Conservation (phyloP, 805 yeast genomes). For the Candida pseudoglaebosa region DNA sequence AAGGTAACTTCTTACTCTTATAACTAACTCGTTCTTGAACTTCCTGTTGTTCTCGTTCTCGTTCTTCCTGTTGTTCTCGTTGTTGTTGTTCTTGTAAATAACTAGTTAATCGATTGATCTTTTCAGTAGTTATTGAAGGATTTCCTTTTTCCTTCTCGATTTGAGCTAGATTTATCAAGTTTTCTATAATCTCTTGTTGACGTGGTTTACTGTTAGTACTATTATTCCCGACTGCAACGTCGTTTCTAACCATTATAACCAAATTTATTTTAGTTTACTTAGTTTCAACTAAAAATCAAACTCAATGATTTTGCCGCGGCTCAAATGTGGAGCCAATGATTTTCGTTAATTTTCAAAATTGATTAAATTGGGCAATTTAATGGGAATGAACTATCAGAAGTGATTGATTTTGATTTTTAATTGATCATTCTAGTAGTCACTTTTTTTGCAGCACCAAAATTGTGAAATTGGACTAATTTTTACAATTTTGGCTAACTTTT, state of each 20-base stretch:
- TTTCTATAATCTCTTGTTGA: conserved; percentile 24
- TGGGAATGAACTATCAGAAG: too few species aligned
- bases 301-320: neutral
- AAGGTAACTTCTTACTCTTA: conserved; percentile 9
- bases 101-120: conserved; percentile 26
- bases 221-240: neutral
- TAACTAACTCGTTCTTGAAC: neutral
- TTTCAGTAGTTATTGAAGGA: conserved; percentile 33
- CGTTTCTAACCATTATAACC: neutral
- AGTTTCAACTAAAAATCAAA: too few species aligned
- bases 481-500: too few species aligned
- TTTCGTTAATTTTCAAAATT: neutral
- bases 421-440: too few species aligned
- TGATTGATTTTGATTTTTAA: too few species aligned
- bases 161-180: conserved; percentile 28
- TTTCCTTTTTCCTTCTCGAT: conserved; percentile 38
- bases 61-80: too few species aligned
- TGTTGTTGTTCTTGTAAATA: conserved; percentile 18
- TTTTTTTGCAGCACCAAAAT: too few species aligned
- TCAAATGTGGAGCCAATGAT: neutral
- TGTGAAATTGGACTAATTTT: too few species aligned
- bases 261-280: too few species aligned
- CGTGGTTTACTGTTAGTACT: neutral
- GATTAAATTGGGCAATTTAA: too few species aligned
- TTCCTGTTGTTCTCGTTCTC: conserved; percentile 10